Evolutionary conservation across 768 basidiomycete species (phyloP).

Genomic region (Trametes gibbosa): DNA sequence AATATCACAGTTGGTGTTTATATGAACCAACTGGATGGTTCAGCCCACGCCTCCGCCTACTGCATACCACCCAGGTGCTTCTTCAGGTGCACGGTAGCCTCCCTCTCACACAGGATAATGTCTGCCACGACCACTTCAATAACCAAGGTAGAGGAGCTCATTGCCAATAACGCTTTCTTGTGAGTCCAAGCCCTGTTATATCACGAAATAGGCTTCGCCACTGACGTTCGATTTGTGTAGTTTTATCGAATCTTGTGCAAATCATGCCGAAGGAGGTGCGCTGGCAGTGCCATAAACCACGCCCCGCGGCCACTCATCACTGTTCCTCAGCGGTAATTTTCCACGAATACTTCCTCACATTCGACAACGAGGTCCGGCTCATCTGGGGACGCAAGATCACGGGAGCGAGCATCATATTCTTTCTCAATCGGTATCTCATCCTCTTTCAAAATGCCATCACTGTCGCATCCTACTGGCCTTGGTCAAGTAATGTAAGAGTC

Average conservation of each 20-base stretch:
- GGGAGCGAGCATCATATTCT: constrained; percentile 12
- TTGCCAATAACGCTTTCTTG: too few species aligned
- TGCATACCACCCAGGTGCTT: too few species aligned
- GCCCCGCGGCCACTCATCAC: neutral
- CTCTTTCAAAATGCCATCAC: constrained; percentile 1
- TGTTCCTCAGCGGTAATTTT: neutral
- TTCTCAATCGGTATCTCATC: constrained; percentile 14
- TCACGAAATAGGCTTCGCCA: neutral
- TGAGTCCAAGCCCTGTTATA: too few species aligned
- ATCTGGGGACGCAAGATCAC: constrained; percentile 16
- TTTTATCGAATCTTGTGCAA: neutral
- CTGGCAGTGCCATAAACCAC: too few species aligned
- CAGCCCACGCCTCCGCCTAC: too few species aligned
- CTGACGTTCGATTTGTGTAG: neutral
- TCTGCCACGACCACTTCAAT: too few species aligned
- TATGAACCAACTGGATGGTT: too few species aligned
- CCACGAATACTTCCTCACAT: constrained; percentile 15
- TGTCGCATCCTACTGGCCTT: neutral
- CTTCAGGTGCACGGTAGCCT: too few species aligned
- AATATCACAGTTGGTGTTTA: too few species aligned
- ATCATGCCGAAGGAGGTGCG: neutral
- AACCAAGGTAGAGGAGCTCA: too few species aligned
- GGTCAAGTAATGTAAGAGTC: neutral
- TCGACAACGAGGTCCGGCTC: constrained; percentile 8
- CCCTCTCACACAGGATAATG: too few species aligned